A percentile compares a stretch with the other conserved stretches of the same genome.
Conservation (phyloP, 768 basidiomycete genomes). For the Tubosaeta sp. region DNA sequence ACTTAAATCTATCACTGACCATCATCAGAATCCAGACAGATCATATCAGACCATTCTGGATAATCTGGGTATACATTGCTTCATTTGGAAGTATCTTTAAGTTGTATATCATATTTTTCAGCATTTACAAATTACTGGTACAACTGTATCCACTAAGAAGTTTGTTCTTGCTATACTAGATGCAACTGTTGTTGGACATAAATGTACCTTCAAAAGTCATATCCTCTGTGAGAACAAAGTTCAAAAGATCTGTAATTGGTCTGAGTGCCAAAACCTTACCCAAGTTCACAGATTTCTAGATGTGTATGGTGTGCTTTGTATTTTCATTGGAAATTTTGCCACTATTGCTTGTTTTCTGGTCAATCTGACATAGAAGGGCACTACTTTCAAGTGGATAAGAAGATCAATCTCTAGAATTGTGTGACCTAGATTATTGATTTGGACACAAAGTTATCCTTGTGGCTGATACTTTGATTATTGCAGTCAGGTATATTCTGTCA, state of each 20-base stretch:
- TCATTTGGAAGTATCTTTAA: conserved; percentile 38
- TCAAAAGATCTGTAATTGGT: conserved; percentile 32
- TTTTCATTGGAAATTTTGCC: conserved; percentile 30
- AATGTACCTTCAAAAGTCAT: conserved; percentile 32
- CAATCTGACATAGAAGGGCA: conserved; percentile 23
- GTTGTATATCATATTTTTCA: conserved; percentile 28
- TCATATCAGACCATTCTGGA: conserved; percentile 33
- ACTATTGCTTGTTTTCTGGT: conserved; percentile 19
- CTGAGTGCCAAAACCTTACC: conserved; percentile 11
- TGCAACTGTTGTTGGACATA: conserved; percentile 34
- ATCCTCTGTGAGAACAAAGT: conserved; percentile 25
- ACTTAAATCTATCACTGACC: conserved; percentile 31
- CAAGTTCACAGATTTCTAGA: conserved; percentile 30
- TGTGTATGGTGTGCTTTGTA: conserved; percentile 17
- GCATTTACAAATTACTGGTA: conserved; percentile 31
- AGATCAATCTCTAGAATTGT: neutral
- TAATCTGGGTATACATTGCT: conserved; percentile 34
- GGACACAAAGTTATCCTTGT: neutral
- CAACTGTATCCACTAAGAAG: conserved; percentile 37
- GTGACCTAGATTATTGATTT: neutral
- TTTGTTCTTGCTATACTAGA: conserved; percentile 24
- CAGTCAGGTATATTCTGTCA: neutral
- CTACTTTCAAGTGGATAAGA: conserved; percentile 18
- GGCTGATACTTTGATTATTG: neutral
- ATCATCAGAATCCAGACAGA: conserved; percentile 27